phyloP scores from a whole-genome alignment of 345 rosid species.

The Camelina sativa region DNA sequence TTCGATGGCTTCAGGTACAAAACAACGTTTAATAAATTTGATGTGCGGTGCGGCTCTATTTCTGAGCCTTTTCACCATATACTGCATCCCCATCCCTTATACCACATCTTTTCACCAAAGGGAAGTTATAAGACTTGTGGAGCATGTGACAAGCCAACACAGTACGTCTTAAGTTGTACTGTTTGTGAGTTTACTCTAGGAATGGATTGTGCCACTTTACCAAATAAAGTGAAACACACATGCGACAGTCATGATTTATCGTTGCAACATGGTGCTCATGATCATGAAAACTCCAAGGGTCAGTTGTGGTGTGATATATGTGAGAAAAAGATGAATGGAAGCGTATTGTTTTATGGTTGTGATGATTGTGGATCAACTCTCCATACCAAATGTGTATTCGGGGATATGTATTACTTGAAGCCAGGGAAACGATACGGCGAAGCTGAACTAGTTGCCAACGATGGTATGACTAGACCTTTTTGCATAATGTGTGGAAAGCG shows the following conservation, averaged over 20 bases:
- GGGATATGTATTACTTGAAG: background rate
- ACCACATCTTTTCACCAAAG: background rate
- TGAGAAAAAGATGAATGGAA: background rate
- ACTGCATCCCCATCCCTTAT: background rate
- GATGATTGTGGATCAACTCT: background rate
- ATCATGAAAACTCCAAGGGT: background rate
- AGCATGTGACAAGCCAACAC: background rate
- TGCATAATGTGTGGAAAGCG: background rate
- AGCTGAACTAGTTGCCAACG: background rate
- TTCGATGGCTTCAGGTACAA: background rate
- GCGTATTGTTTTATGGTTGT: background rate
- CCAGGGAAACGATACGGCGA: background rate
- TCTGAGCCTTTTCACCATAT: background rate
- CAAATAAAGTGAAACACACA: background rate
- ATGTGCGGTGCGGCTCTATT: background rate
- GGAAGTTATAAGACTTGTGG: fast-evolving
- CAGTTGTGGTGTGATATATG: background rate
- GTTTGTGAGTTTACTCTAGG: background rate
- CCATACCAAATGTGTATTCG: background rate
- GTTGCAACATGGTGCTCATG: background rate
- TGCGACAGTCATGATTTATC: background rate
- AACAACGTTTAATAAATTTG: background rate
- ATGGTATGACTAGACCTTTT: background rate
- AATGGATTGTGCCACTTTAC: background rate
- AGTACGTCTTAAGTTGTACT: background rate